These are phyloP conservation scores for Tricholoma flavovirens DNA, from an alignment of 768 basidiomycete species.

Conservation along the genomic window DNA sequence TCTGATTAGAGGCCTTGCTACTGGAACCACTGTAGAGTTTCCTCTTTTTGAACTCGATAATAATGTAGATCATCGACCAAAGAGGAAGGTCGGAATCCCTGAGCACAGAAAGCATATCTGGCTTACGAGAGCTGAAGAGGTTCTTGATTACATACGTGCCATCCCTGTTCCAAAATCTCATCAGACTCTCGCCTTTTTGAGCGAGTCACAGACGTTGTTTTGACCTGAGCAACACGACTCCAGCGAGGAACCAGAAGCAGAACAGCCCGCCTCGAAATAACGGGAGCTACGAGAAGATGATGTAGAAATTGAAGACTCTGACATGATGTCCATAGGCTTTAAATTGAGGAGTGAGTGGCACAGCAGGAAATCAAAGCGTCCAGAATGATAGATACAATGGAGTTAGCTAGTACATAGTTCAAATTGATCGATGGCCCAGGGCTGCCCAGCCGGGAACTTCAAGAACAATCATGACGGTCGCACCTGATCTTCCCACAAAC, in stretches of 20 bases:
- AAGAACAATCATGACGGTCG: no score
- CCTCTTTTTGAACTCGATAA: not conserved
- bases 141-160: not conserved
- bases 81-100: constrained; percentile 7
- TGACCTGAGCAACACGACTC: not conserved
- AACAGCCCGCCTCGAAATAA: not conserved
- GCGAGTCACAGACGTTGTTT: not conserved
- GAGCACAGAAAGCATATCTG: constrained; percentile 11
- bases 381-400: not conserved
- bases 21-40: not conserved
- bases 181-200: not conserved
- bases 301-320: not conserved
- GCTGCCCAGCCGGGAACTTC: no score
- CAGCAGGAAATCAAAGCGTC: not conserved
- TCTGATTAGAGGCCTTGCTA: not conserved
- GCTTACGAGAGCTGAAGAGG: not conserved
- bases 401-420: not conserved
- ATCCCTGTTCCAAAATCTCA: not conserved
- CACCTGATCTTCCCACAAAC: no score
- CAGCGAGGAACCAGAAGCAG: not conserved
- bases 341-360: not conserved
- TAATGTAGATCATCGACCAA: not conserved
- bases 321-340: not conserved
- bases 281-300: not conserved
- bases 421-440: no score